These are phyloP conservation scores for Chaetomium sp. DNA, from an alignment of 2,329 filamentous ascomycete species.

Conservation along the genomic window DNA sequence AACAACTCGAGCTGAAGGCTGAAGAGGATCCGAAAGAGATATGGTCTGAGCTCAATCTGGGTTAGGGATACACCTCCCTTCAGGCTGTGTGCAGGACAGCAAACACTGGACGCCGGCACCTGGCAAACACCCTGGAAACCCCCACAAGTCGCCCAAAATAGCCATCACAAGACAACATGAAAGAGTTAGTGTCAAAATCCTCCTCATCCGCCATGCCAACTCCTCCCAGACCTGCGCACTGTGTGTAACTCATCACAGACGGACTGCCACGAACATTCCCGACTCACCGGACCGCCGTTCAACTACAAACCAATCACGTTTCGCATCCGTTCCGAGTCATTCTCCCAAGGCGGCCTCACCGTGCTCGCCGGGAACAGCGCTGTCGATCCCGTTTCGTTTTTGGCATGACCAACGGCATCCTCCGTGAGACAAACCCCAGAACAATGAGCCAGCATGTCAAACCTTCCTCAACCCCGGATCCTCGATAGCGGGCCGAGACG, in stretches of 20 bases:
- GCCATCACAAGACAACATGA: not conserved
- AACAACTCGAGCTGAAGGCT: not conserved
- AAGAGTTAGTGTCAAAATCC: not conserved
- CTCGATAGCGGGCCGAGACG: not conserved
- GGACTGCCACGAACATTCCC: not conserved
- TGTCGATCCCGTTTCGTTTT: not conserved
- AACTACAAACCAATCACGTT: not conserved
- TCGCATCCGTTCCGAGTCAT: not conserved
- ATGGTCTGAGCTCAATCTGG: slow-evolving; percentile 1
- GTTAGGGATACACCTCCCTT: not conserved
- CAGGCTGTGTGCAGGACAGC: not conserved
- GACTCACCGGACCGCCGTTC: not conserved
- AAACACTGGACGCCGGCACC: not conserved
- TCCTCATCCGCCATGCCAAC: not conserved
- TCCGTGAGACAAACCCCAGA: not conserved
- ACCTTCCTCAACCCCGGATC: not conserved
- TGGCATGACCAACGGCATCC: not conserved
- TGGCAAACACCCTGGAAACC: not conserved
- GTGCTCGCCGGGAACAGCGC: not conserved
- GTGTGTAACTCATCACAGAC: slow-evolving; percentile 2
- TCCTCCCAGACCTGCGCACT: not conserved
- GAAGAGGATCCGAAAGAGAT: not conserved
- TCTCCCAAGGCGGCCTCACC: not conserved
- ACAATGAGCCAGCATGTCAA: not conserved
- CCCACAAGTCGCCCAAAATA: slow-evolving; percentile 5